Percentiles rank a stretch among this genome's conserved stretches.
phyloP scores from a whole-genome alignment of 2,329 filamentous ascomycete genomes.

The Phaeosphaeriaceae sp. region DNA sequence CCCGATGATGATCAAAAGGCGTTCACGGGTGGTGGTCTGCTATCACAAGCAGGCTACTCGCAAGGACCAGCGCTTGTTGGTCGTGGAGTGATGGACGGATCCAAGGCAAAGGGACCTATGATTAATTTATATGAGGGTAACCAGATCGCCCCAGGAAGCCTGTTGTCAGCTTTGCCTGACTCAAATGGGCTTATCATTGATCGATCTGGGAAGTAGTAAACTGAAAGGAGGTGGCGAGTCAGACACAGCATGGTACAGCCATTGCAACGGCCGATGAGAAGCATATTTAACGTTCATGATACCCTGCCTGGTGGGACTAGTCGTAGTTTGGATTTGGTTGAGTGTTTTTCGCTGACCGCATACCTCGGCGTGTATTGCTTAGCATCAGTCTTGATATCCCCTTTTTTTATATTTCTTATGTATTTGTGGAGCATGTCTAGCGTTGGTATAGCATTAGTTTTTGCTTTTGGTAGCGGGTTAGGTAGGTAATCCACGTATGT shows the following conservation, averaged over 20 bases:
- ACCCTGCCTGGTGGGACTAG: background rate
- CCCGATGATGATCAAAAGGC: conserved; percentile 44
- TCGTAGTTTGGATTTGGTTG: background rate
- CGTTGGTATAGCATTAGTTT: background rate
- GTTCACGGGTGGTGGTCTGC: conserved; percentile 54
- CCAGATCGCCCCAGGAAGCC: conserved; percentile 55
- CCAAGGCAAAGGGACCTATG: conserved; percentile 53
- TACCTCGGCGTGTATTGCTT: background rate
- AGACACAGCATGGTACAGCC: background rate
- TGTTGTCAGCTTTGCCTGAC: conserved; percentile 53
- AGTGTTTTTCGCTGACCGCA: background rate
- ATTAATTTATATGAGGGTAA: conserved; percentile 51
- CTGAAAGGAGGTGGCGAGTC: background rate
- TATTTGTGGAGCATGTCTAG: background rate
- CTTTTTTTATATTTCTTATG: background rate
- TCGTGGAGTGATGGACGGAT: conserved; percentile 54
- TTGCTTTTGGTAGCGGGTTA: background rate
- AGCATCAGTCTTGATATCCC: background rate
- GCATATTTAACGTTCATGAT: conserved; percentile 7
- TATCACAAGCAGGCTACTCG: conserved; percentile 50
- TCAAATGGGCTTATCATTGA: conserved; percentile 46
- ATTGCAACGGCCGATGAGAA: background rate
- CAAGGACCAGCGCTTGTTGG: conserved; percentile 49
- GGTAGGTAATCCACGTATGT: no score
- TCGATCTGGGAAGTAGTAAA: conserved; percentile 34